Evolutionary conservation across 2,329 filamentous ascomycete species (phyloP), one percentile per base, ranked within the genome.

Genomic region (Fusarium lateritium): DNA sequence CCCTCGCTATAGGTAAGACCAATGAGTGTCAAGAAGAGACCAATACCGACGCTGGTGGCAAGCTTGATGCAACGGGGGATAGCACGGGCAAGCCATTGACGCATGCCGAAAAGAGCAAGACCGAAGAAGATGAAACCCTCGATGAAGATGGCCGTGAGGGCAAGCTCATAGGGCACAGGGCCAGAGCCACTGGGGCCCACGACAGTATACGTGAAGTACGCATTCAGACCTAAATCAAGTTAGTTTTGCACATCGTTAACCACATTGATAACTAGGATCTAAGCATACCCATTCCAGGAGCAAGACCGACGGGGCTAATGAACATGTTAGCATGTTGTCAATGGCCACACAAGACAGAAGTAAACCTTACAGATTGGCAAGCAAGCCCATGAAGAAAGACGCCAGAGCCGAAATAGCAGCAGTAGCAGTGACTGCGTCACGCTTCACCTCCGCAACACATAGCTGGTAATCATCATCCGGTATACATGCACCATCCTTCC

Each of bases 21-120:
- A 66, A 93, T 93, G 49, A 93, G 82, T 21, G 91, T 91, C 47
- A 95, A 84, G 78, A 95, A 97, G 2, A 97, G 84, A 22, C 94
- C 94, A 69, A 97, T 97, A 62, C 94, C 94, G 53, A 93, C 92
- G 67, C 92, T 92, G 17, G 92, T 95, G 15, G 93, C 93, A 56
- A 96, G 88, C 80, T 97, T 97, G 81, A 97, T 94, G 56, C 91
- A 94, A 40, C 88, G 86, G 2, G 94, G 94, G 67, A 97, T 94
- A 43, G 92, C 90, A 70, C 93, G 89, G 19, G 94, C 94, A 26
- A 97, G 88, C 93, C 93, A 97, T 78, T 97, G 94, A 15, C 94
- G 91, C 82, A 97, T 86, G 38, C 94, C 94, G 53, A 94, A 84
- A 36, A 97, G 77, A 2, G 94, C 94, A 40, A 97, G 85, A 3